Evolutionary conservation across 371 early-diverging fungal genomes (phyloP), one percentile per base, ranked within the genome.

Genomic region (Conidiobolus coronatus): DNA sequence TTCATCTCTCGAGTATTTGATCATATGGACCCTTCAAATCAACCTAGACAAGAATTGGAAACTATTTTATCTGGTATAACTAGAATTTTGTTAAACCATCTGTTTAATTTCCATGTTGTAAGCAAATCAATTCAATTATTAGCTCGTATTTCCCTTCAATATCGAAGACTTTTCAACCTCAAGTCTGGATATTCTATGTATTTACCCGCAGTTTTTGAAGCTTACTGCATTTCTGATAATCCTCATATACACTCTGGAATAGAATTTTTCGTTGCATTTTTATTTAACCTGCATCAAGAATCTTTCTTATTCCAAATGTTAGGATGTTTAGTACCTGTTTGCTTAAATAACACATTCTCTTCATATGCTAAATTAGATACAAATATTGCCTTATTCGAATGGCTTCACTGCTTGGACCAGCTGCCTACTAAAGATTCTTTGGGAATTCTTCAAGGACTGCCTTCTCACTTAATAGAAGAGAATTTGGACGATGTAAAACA

Each of bases 261-360:
- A 36, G 62, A 57, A n/a, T 70, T 65, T 48, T 62, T 67, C 0
- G 71, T 70, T 61, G 65, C 65, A 43, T 59, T 70, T n/a, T 75
- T 77, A 18, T 75, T 69, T 46, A 61, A 67, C 17, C 58, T 75
- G 1, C 77, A 77, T 39, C 69, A 71, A 54, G 77, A 77, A 43
- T 56, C 77, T 0, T 77, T 77, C 56, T 60, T 77, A 1, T 71
- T 77, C 40, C 77, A 77, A 51, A 68, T 81, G 61, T 48, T 77
- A 18, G 77, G 77, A 3, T 54, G 65, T 6, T 51, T 77, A 11
- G 67, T 70, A 1, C 77, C 77, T 1, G 21, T 65, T 14, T 70
- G 72, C 34, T 62, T 77, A 2, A 62, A 56, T 8, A 65, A 59
- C 18, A 56, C 52, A 39, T 23, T 47, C 9, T 29, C 29, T 3